Percentiles rank a stretch among this genome's conserved stretches.
These are phyloP conservation scores for Aspergillus flavus DNA, from an alignment of 2,329 filamentous ascomycete genomes.

Conservation along the genomic window DNA sequence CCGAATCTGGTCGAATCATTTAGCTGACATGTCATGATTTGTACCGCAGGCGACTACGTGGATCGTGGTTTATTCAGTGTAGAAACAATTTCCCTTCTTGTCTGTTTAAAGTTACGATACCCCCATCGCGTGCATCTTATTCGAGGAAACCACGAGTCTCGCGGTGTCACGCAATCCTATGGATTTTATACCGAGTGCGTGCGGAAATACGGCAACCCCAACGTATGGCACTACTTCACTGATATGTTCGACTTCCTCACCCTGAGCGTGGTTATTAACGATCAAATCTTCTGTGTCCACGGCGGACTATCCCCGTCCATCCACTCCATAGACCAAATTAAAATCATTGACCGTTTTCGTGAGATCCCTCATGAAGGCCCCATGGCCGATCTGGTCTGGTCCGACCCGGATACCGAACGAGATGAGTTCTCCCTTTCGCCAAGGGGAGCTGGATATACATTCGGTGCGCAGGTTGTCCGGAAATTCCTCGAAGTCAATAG, in stretches of 20 bases:
- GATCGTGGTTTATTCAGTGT: conserved; percentile 98
- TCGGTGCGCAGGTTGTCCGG: conserved; percentile 95
- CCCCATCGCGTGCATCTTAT: conserved; percentile 94
- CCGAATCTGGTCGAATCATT: not conserved
- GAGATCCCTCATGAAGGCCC: conserved; percentile 98
- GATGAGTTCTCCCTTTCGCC: conserved; percentile 96
- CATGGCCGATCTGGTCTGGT: conserved; percentile 99
- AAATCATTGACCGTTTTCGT: conserved; percentile 97
- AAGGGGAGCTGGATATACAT: conserved; percentile 93
- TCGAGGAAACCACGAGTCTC: conserved; percentile 95
- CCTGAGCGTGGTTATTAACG: conserved; percentile 94
- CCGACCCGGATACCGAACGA: conserved; percentile 92
- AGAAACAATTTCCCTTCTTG: conserved; percentile 95
- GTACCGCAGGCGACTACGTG: conserved; percentile 82
- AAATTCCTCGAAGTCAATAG: conserved; percentile 97
- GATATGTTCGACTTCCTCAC: conserved; percentile 99
- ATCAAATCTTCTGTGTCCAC: conserved; percentile 98
- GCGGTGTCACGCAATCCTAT: conserved; percentile 97
- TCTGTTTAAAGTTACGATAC: conserved; percentile 96
- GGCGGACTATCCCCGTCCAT: conserved; percentile 88
- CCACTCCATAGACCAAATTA: conserved; percentile 98
- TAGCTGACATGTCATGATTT: not conserved
- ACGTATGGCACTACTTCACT: conserved; percentile 99
- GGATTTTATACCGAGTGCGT: conserved; percentile 99
- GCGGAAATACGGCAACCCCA: conserved; percentile 96